Base-by-base conservation (phyloP, 1,284 basidiomycete genomes). In the Apiotrichum domesticum region DNA sequence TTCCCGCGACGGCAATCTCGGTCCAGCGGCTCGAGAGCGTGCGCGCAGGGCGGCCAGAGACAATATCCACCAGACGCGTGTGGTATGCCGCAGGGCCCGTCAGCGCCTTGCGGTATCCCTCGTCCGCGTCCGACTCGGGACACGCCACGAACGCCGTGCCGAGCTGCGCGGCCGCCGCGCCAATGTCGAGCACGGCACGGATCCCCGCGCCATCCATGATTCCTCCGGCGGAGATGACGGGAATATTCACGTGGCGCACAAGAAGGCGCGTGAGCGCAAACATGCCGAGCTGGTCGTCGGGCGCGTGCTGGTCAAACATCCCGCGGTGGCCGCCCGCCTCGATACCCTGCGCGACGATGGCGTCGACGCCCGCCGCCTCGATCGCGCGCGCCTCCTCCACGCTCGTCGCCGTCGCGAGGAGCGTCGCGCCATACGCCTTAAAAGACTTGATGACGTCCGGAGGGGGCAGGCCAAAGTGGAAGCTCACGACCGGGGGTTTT, bases 301-400 rank as follows among this genome's bases (percentile, higher is more conserved):
- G 45, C 2, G 32, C 52, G 0, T 34, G 11, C 2, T 61, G 59
- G 58, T 71, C 66, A 47, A 74, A 71, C n/a, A 66, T 59, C 5
- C 72, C 70, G 35, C 70, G 55, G 64, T 74, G 72, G 1, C 72
- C 72, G 14, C 72, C 72, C 3, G 70, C 70, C 58, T 74, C 69
- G 40, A 55, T 49, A 3, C 72, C 72, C 54, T 74, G 72, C 2
- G 70, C 72, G 21, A 74, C 58, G 15, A 74, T 54, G 8, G 57
- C 62, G 53, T 74, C 71, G 45, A 72, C 33, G 8, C 66, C 67
- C 0, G 66, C 62, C 3, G 46, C 49, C 45, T 70, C 65, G 6
- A 65, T 55, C 14, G 40, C 43, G 32, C 42, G 21, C 1, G 66
- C 70, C 54, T 74, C 72, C 1, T 55, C 57, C 14, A 71, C 45